These are phyloP conservation scores for Ustilago trichophora DNA, from an alignment of 1,284 basidiomycete genomes.

Conservation along the genomic window DNA sequence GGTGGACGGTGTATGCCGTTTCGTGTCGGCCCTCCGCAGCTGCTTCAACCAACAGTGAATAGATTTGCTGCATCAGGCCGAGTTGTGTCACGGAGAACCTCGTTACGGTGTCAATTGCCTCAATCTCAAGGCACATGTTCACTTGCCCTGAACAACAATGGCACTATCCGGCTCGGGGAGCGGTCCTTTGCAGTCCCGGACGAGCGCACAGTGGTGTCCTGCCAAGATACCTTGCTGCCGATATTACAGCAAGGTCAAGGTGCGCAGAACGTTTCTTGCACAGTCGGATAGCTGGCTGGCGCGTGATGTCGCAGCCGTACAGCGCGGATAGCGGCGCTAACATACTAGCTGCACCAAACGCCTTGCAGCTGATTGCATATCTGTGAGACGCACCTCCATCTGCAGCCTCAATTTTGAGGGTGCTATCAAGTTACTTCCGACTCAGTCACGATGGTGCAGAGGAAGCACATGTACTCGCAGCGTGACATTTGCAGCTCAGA, in stretches of 20 bases:
- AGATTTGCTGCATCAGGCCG: too few relatives aligned
- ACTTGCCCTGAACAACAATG: too few relatives aligned
- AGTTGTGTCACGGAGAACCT: too few relatives aligned
- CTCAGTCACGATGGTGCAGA: not conserved
- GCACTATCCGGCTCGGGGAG: too few relatives aligned
- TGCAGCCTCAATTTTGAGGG: slow-evolving; percentile 4
- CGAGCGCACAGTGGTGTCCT: too few relatives aligned
- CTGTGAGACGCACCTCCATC: not conserved
- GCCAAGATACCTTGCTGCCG: slow-evolving; percentile 1
- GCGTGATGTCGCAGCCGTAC: slow-evolving; percentile 2
- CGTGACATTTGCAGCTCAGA: not conserved
- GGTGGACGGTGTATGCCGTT: too few relatives aligned
- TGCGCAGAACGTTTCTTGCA: not conserved
- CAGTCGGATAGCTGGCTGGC: not conserved
- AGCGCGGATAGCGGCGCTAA: not conserved
- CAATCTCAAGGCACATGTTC: too few relatives aligned
- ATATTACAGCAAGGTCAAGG: not conserved
- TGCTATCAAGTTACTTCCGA: not conserved
- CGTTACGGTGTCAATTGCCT: too few relatives aligned
- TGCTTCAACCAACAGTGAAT: too few relatives aligned
- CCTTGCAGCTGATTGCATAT: not conserved
- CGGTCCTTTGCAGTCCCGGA: too few relatives aligned
- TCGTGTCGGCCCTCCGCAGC: too few relatives aligned
- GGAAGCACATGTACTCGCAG: not conserved
- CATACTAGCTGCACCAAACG: not conserved